Evolutionary conservation across 306 rosid genomes (phyloP).

Genomic region (Trifolium repens): DNA sequence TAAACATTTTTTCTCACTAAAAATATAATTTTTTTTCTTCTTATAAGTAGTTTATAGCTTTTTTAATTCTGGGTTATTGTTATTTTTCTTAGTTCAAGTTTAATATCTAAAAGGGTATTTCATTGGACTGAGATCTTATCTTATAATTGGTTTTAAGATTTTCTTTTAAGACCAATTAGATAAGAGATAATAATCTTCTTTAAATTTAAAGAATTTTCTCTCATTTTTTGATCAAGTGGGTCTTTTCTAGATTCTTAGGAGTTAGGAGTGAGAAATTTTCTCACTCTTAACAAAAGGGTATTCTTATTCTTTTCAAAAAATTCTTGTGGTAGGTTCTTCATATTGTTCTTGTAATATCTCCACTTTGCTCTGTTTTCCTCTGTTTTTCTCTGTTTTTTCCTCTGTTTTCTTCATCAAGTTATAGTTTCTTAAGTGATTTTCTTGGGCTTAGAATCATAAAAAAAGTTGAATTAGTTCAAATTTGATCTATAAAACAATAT

Average conservation of each 20-base stretch:
- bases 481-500: conserved; percentile 38
- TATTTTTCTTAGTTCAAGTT: conserved; percentile 17
- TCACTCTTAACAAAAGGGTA: conserved; percentile 45
- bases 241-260: conserved; percentile 65
- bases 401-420: conserved; percentile 41
- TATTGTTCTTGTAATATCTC: conserved; percentile 51
- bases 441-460: conserved; percentile 2
- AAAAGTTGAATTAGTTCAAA: not conserved
- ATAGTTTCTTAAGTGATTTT: conserved; percentile 18
- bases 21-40: conserved; percentile 19
- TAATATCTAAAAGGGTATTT: conserved; percentile 31
- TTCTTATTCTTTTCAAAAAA: conserved; percentile 71
- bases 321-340: conserved; percentile 44
- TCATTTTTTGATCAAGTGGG: conserved; percentile 52
- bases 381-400: conserved; percentile 25
- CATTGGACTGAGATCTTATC: conserved; percentile 50
- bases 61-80: conserved; percentile 29
- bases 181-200: conserved; percentile 35
- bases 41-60: not conserved
- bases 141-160: conserved; percentile 35
- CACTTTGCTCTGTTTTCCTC: conserved; percentile 34
- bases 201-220: conserved; percentile 40
- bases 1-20: conserved; percentile 12
- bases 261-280: conserved; percentile 30
- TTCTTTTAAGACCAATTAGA: conserved; percentile 35